Conservation (phyloP, 306 rosid genomes). For the Begonia loranthoides region DNA sequence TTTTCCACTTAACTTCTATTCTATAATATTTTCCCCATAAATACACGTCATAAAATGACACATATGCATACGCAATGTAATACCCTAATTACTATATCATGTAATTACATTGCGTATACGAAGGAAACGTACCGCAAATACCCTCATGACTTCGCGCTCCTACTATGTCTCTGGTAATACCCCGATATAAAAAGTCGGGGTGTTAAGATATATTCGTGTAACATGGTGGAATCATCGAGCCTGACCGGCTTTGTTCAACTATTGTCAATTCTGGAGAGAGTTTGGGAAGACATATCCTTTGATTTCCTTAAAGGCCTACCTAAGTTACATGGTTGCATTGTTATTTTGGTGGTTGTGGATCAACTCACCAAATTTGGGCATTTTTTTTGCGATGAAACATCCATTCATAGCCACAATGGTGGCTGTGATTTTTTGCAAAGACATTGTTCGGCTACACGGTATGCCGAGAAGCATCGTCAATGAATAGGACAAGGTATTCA, state of each 20-base stretch:
- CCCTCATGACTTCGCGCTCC: too few relatives aligned
- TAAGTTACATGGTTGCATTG: not conserved
- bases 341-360: not conserved
- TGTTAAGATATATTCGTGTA: too few relatives aligned
- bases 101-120: too few relatives aligned
- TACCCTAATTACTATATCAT: too few relatives aligned
- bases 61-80: too few relatives aligned
- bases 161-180: too few relatives aligned
- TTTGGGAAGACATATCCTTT: not conserved
- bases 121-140: too few relatives aligned
- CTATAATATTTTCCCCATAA: too few relatives aligned
- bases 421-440: not conserved
- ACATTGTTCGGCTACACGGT: not conserved
- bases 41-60: too few relatives aligned
- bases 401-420: not conserved
- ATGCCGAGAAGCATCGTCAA: not conserved
- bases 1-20: too few relatives aligned
- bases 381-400: not conserved
- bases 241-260: not conserved
- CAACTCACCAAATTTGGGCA: not conserved
- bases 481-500: not conserved
- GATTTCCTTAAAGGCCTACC: not conserved
- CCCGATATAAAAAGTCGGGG: too few relatives aligned
- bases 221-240: not conserved
- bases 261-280: not conserved